Evolutionary conservation across 2,329 filamentous ascomycete species (phyloP), one percentile per base, ranked within the genome.

Genomic region (Diplodia sapinea): DNA sequence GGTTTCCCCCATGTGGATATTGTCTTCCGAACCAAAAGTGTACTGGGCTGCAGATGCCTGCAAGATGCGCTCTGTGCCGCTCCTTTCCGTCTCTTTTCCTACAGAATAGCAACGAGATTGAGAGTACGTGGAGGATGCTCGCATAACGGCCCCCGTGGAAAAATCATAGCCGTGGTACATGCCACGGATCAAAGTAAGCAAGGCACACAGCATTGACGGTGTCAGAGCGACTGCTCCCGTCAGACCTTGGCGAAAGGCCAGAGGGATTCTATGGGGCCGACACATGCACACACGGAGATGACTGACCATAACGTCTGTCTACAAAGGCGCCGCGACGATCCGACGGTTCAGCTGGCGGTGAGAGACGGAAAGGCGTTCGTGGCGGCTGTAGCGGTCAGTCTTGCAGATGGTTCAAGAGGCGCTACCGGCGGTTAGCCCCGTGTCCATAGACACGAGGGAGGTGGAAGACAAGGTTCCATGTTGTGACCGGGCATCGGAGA

Each of bases 321-420:
- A 12, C 26, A 54, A 17, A 59, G 29, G 26, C 33, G 51, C 17
- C 36, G 55, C 31, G 31, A 17, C 20, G 55, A 59, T 29, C 33
- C 33, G 36, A 23, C 15, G 57, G 36, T 13, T 51, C 43, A 63
- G 59, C 59, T 50, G 47, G 59, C 59, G 59, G 59, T 51, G 47
- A 29, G n/a, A 23, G 17, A 63, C 23, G 40, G 3, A 61, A 38
- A 47, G 38, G 38, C 57, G 57, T 43, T 63, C 47, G 59, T 63
- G 59, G 59, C 59, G 59, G 59, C n/a, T 38, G 59, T 33, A 56
- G 59, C 59, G 59, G 59, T 63, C 59, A 63, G 59, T 51, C 29
- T 51, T 63, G 59, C 59, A 63, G 57, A 31, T 63, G 59, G 50
- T 51, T 63, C 59, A 63, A 20, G 43, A 55, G 29, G 52, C 52